phyloP scores from a whole-genome alignment of 176 grass and related monocot species.

The Ananas comosus region DNA sequence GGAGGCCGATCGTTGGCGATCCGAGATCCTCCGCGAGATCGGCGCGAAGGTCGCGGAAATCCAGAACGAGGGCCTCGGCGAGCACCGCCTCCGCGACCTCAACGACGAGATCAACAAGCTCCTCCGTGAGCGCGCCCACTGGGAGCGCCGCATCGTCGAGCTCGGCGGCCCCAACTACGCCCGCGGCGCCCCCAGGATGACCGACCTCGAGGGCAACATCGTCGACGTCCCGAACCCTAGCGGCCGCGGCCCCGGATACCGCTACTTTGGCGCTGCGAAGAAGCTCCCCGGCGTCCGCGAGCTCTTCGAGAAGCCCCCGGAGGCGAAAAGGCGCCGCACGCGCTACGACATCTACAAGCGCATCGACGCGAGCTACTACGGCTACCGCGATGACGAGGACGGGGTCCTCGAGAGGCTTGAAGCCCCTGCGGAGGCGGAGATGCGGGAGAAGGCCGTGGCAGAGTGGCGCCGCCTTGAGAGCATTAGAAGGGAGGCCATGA shows the following conservation, averaged over 20 bases:
- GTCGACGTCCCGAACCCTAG: slow-evolving; percentile 84
- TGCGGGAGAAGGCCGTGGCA: slow-evolving; percentile 36
- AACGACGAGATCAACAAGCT: slow-evolving; percentile 99
- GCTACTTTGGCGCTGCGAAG: slow-evolving; percentile 93
- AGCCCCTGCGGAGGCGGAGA: slow-evolving; percentile 51
- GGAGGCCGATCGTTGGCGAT: slow-evolving; percentile 82
- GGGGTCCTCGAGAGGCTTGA: slow-evolving; percentile 81
- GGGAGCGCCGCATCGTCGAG: slow-evolving; percentile 86
- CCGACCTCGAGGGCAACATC: slow-evolving; percentile 93
- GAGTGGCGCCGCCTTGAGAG: slow-evolving; percentile 71
- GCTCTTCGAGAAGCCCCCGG: slow-evolving; percentile 93
- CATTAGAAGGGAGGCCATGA: slow-evolving; percentile 76
- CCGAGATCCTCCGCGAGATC: slow-evolving; percentile 93
- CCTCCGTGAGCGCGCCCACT: slow-evolving; percentile 87
- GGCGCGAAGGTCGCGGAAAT: slow-evolving; percentile 94
- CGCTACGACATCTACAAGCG: slow-evolving; percentile 95
- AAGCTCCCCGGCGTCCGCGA: slow-evolving; percentile 88
- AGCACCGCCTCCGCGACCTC: slow-evolving; percentile 95
- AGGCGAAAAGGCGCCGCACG: slow-evolving; percentile 59
- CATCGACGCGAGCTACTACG: slow-evolving; percentile 83
- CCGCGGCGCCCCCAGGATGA: slow-evolving; percentile 61
- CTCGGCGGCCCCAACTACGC: slow-evolving; percentile 84
- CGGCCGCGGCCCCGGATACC: slow-evolving; percentile 77
- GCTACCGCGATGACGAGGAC: slow-evolving; percentile 92
- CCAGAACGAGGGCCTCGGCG: slow-evolving; percentile 92